These are phyloP conservation scores for Apophysomyces trapeziformis DNA, from an alignment of 371 early-diverging fungal genomes.

Conservation along the genomic window DNA sequence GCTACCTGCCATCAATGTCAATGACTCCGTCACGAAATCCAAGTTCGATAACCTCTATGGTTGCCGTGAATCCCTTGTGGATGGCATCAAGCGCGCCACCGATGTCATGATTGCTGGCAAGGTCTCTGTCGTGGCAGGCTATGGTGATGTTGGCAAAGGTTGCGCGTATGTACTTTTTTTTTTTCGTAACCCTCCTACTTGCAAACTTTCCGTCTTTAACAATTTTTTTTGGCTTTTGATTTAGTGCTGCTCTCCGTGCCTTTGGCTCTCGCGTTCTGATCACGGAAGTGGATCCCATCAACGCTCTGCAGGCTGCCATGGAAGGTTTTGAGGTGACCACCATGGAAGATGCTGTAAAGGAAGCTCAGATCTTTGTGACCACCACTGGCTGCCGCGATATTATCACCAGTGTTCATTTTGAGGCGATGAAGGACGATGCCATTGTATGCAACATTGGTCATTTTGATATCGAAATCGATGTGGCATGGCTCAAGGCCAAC, in stretches of 20 bases:
- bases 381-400: constrained; percentile 99
- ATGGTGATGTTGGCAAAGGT: constrained; percentile 99
- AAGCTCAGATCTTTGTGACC: constrained; percentile 98
- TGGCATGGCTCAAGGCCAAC: constrained; percentile 98
- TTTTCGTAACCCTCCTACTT: neutral
- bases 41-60: constrained; percentile 99
- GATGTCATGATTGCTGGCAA: constrained; percentile 99
- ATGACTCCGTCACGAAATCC: constrained; percentile 99
- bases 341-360: constrained; percentile 93
- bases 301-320: constrained; percentile 99
- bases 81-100: constrained; percentile 99
- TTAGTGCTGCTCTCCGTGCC: constrained; percentile 89
- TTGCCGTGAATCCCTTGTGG: constrained; percentile 99
- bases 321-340: constrained; percentile 99
- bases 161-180: constrained; percentile 68
- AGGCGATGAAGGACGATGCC: constrained; percentile 96
- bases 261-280: constrained; percentile 99
- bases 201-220: neutral
- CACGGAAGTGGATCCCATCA: constrained; percentile 99
- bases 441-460: constrained; percentile 99
- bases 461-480: constrained; percentile 99
- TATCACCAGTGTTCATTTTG: constrained; percentile 91
- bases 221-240: neutral
- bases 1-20: constrained; percentile 99
- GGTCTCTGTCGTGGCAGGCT: constrained; percentile 98